Conservation (phyloP, 202 grass and related monocot species). For the Setaria viridis region DNA sequence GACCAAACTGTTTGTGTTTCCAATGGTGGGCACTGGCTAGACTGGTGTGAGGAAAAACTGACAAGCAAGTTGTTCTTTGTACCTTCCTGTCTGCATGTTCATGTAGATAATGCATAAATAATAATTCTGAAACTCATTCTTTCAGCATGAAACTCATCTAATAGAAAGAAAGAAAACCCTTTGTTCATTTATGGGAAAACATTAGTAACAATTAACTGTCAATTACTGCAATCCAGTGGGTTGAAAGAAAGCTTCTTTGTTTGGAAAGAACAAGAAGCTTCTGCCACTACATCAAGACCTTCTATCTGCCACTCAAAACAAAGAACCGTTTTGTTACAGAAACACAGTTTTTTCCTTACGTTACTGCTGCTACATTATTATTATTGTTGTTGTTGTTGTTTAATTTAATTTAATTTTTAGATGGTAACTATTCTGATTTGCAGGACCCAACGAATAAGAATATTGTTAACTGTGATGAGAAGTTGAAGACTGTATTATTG, state of each 20-base stretch:
- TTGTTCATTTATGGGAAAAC: background rate
- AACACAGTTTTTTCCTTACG: background rate
- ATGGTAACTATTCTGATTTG: slow-evolving; percentile 26
- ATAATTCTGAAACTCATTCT: background rate
- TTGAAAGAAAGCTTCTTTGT: background rate
- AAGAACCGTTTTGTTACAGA: background rate
- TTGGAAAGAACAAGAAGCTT: background rate
- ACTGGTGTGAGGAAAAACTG: background rate
- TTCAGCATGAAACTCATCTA: background rate
- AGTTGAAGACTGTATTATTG: slow-evolving; percentile 79
- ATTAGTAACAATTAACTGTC: background rate
- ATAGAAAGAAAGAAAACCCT: background rate
- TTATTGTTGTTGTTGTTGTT: background rate
- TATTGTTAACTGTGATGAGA: slow-evolving; percentile 84
- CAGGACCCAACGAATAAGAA: slow-evolving; percentile 81
- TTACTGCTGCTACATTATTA: background rate
- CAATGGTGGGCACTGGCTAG: background rate
- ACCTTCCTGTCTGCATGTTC: background rate
- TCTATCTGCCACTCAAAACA: background rate
- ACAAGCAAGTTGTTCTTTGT: background rate
- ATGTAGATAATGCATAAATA: background rate
- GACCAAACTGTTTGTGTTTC: background rate
- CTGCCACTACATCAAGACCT: background rate
- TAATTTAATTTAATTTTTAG: background rate
- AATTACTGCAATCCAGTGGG: background rate